Evolutionary conservation across 169 alveolate species (phyloP), one percentile per base, ranked within the genome.

Genomic region (Miamiensis avidus): DNA sequence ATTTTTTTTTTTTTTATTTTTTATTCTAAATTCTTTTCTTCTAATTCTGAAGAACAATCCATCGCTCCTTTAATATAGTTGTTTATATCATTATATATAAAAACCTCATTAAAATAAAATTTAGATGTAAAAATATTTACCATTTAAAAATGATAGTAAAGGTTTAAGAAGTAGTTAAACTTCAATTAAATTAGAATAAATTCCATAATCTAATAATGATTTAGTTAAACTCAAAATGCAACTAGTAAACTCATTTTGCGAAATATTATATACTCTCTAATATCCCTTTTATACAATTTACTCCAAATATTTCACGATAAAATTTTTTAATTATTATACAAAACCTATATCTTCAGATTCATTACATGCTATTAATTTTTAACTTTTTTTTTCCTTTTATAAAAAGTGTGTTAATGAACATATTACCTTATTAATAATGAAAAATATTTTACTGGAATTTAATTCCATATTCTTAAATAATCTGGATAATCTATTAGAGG

Each of bases 381-480:
- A n/a, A n/a, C n/a, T n/a, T n/a, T n/a, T n/a, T n/a, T n/a, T n/a
- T n/a, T n/a, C n/a, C n/a, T n/a, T n/a, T n/a, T n/a, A n/a, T n/a
- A n/a, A n/a, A n/a, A n/a, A n/a, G n/a, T n/a, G n/a, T n/a, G n/a
- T n/a, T n/a, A n/a, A n/a, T n/a, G n/a, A n/a, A n/a, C n/a, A n/a
- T n/a, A n/a, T n/a, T n/a, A n/a, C n/a, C n/a, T n/a, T n/a, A n/a
- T n/a, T n/a, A n/a, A n/a, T n/a, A n/a, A n/a, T n/a, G n/a, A n/a
- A n/a, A n/a, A n/a, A n/a, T n/a, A n/a, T n/a, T n/a, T n/a, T n/a
- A n/a, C n/a, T n/a, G n/a, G n/a, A 75, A 75, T 6, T 1, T 26
- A n/a, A 75, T 75, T 34, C 78, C 78, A 75, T 6, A 30, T 20
- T 29, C 31, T 75, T 75, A 75, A 75, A 29, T 75, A 75, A 75